Evolutionary conservation across 129 eudicot genomes (phyloP), one percentile per base, ranked within the genome.

Genomic region (Sambucus nigra): DNA sequence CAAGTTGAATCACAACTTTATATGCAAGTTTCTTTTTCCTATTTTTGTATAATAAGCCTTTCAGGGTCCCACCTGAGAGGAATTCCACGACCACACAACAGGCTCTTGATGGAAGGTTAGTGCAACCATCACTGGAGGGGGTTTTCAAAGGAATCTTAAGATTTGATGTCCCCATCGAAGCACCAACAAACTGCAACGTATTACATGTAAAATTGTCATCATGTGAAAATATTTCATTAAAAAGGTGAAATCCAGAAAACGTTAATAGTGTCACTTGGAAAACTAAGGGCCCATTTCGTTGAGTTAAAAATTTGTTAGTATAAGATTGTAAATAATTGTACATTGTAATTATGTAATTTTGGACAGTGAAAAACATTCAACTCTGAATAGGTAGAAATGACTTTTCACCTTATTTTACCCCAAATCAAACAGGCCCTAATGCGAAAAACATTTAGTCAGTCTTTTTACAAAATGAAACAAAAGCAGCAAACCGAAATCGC

Each of bases 111-210:
- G 98, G 94, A 55, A 76, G 81, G 31, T 66, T 65, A 13, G 73
- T 73, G 6, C 22, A 51, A 53, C 67, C 83, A 25, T 77, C 95
- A 21, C 52, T 61, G 9, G 77, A 47, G 5, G 86, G 63, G 28
- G 68, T 72, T 44, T 70, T 79, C 0, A 73, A 53, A 49, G 95
- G 98, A 13, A 85, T 80, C 72, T 75, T 85, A n/a, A 91, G 79
- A 70, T 91, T 80, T 48, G 87, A 79, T 4, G 95, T 81, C 24
- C 98, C 98, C 95, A 91, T 91, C 14, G 98, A 91, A 35, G 98
- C 98, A 49, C 98, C 98, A 62, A 91, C 64, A 77, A 91, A 91
- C 98, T 91, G 81, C 70, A 57, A 51, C 21, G 10, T 24, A 76
- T 2, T 5, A 53, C 18, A 31, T 14, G 25, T 25, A 41, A 42